These are phyloP conservation scores for Phytophthora agathidicida DNA, from an alignment of 352 stramenopile genomes.

Conservation along the genomic window DNA sequence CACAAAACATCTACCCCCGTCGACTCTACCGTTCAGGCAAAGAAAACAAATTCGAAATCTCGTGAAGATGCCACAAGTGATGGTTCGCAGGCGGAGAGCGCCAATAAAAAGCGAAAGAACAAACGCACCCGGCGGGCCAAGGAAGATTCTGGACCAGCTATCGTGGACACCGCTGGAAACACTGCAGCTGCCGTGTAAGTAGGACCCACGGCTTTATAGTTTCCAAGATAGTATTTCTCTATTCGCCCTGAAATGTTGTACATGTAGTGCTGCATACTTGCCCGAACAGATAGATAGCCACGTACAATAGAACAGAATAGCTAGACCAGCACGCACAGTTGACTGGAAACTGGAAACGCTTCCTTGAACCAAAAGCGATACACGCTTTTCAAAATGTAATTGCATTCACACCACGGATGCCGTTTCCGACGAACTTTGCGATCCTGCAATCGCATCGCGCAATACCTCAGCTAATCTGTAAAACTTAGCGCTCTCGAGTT, in stretches of 20 bases:
- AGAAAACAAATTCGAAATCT: conserved; percentile 2
- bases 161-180: neutral
- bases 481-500: conserved; percentile 63
- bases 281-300: neutral
- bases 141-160: conserved; percentile 5
- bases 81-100: neutral
- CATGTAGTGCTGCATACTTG: conserved; percentile 5
- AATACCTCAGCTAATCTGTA: conserved; percentile 66
- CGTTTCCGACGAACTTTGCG: conserved; percentile 32
- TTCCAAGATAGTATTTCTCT: conserved; percentile 34
- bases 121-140: conserved; percentile 5
- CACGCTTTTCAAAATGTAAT: neutral
- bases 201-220: conserved; percentile 22
- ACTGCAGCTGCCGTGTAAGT: conserved; percentile 19
- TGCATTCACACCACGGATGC: conserved; percentile 48
- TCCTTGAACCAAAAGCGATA: neutral
- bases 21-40: neutral
- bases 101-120: conserved; percentile 15
- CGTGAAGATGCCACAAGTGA: neutral
- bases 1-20: neutral
- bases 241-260: conserved; percentile 15
- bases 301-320: neutral
- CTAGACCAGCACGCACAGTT: neutral
- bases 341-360: neutral
- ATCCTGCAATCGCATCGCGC: conserved; percentile 50